phyloP scores from a whole-genome alignment of 192 early-diverging fungal species.

The Dispira parvispora region DNA sequence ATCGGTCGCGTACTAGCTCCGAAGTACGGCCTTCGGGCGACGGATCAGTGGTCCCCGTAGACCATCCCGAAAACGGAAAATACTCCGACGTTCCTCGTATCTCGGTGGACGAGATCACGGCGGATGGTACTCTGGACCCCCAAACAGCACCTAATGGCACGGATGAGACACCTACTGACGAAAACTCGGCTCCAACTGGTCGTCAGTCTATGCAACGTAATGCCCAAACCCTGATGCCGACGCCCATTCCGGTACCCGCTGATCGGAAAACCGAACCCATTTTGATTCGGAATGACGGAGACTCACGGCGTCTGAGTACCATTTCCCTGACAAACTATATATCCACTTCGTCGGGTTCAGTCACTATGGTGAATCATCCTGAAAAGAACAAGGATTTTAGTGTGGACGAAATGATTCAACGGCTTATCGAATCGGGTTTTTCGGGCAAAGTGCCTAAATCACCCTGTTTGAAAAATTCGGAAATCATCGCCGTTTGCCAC shows the following conservation, averaged over 20 bases:
- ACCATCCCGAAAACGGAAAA: neutral
- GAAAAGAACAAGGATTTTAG: slow-evolving; percentile 40
- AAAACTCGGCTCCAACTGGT: neutral
- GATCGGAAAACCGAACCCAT: slow-evolving; percentile 6
- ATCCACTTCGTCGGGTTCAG: slow-evolving; percentile 22
- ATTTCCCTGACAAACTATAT: slow-evolving; percentile 30
- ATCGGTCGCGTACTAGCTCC: slow-evolving; percentile 1
- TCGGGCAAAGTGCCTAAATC: slow-evolving; percentile 53
- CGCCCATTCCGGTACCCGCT: neutral
- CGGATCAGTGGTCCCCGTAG: neutral
- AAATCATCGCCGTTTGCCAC: slow-evolving; percentile 74
- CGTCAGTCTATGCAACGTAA: neutral
- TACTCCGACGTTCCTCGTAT: neutral
- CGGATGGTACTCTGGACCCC: neutral
- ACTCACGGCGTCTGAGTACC: slow-evolving; percentile 6
- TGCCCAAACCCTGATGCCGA: neutral
- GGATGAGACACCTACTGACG: neutral
- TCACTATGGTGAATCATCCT: slow-evolving; percentile 26
- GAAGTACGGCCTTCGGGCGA: slow-evolving; percentile 6
- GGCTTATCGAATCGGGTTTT: slow-evolving; percentile 64
- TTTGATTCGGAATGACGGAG: neutral
- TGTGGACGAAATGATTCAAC: slow-evolving; percentile 78
- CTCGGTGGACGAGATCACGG: neutral
- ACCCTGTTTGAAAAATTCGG: slow-evolving; percentile 69
- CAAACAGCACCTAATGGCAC: neutral